Base-by-base conservation (phyloP, 1,139 yeast genomes). In the Zygosaccharomyces pseudobailii region DNA sequence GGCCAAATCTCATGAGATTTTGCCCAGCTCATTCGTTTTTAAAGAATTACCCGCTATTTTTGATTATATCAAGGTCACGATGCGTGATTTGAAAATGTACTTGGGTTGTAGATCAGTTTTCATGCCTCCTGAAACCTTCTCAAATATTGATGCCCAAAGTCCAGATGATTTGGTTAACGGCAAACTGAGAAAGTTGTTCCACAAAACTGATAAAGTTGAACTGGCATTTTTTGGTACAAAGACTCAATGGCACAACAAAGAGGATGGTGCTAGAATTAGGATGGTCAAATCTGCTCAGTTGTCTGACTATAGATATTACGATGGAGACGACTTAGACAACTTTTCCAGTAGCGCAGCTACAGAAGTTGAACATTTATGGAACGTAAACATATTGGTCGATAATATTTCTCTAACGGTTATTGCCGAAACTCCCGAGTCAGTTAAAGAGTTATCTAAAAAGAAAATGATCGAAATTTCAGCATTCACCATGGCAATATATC, bases 31-130 rank as follows among this genome's bases (percentile, higher is more conserved):
- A 1, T 53, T 57, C 20, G 19, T 76, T 1, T 78, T 77, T 54
- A 55, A 55, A 7, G 57, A 68, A 23, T 58, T 80, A 21, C 86
- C 86, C 0, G 47, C 55, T 1, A 78, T 82, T 78, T 61, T 81
- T 21, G 65, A 73, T 20, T 70, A 66, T 6, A 47, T 71, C 7
- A 66, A 67, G 25, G 23, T 79, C 3, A 61, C 58, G 4, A 44
- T 77, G 1, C 53, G 62, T 2, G 59, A 67, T 3, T 57, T 75
- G 3, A 59, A 61, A 3, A 40, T 80, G 0, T 57, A 66, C 7
- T 48, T 82, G 6, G 88, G 87, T 0, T 74, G 87, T 0, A 71
- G 87, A 43, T 82, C 88, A 0, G 74, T 82, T 0, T 70, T 83
- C 44, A 72, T 82, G 52, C 80, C 75, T 8, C 70, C 73, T 20